Percentiles rank a stretch among this genome's conserved stretches.
phyloP scores from a whole-genome alignment of 176 grass and related monocot genomes.

The Cenchrus americanus region DNA sequence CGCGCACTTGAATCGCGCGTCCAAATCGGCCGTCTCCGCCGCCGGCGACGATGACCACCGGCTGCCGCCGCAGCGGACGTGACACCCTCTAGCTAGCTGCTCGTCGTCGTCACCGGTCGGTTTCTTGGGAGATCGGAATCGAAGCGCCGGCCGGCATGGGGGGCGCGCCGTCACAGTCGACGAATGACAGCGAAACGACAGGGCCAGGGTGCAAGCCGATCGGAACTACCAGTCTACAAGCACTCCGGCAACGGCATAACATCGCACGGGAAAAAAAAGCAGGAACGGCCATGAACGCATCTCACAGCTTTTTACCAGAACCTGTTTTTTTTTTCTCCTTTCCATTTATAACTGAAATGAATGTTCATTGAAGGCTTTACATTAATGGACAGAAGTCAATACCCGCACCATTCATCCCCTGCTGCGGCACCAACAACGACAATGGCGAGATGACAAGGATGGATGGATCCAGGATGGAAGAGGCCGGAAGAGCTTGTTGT shows the following conservation, averaged over 20 bases:
- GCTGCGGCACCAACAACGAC: constrained; percentile 42
- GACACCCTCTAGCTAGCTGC: not conserved
- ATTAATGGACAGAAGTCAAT: constrained; percentile 95
- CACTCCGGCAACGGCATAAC: constrained; percentile 5
- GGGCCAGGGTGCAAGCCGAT: not conserved
- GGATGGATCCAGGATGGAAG: not conserved
- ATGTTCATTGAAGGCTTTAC: constrained; percentile 75
- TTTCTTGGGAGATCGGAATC: not conserved
- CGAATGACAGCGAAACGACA: not conserved
- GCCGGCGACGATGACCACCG: not conserved
- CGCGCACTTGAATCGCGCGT: constrained; percentile 25
- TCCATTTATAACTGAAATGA: constrained; percentile 64
- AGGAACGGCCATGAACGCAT: constrained; percentile 15
- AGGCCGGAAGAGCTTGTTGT: not conserved
- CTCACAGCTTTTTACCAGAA: constrained; percentile 44
- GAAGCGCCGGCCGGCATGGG: too few species aligned
- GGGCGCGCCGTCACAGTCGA: not conserved
- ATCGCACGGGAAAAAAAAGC: constrained; percentile 3
- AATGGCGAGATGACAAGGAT: not conserved
- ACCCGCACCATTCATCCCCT: constrained; percentile 91
- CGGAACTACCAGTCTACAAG: not conserved
- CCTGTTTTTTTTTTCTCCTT: constrained; percentile 25
- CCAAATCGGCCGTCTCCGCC: constrained; percentile 3
- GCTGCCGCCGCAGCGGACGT: not conserved
- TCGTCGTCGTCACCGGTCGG: not conserved